Evolutionary conservation across 805 yeast species (phyloP), one percentile per base, ranked within the genome.

Genomic region (Nakazawaea populi): DNA sequence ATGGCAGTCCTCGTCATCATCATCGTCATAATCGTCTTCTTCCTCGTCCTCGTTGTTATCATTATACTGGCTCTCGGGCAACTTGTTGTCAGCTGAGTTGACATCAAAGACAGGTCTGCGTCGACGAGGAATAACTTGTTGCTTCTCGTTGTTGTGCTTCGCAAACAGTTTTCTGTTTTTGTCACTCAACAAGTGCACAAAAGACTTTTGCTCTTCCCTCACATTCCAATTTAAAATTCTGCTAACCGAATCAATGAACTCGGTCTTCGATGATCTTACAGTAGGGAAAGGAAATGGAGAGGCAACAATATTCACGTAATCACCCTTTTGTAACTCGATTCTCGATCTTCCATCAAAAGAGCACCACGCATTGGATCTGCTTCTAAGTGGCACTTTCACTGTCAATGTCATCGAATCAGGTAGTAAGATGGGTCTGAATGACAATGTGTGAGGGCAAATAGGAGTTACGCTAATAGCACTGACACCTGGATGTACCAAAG

Each of bases 221-320:
- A 80, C 89, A 64, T 92, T 92, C 99, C 99, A 94, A 63, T 92
- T 89, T 62, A 94, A 70, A 31, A 95, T 84, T 59, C 96, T 73
- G 65, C 92, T 79, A 44, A 89, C 90, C 61, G 89, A 77, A 64
- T 90, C 96, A 66, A 94, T 76, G 69, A 87, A 83, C 65, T 89
- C 94, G 5, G 86, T 79, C 51, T 82, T 76, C 27, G 86, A 79
- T 1, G 87, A 77, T 55, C 83, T 79, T 3, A 94, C 94, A 1
- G 97, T 90, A 5, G 99, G 99, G 72, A 94, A 94, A 27, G 97
- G 96, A 68, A 79, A 92, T 31, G 90, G 88, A 44, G 94, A 83
- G 0, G 97, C 97, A 39, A 82, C 80, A 12, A 94, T 79, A 0
- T 90, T 80, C 35, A 94, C 87, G 59, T 88, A 90, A 64, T 89